Evolutionary conservation across 2,329 filamentous ascomycete species (phyloP), one percentile per base, ranked within the genome.

Genomic region (Calonectria leucothoes): DNA sequence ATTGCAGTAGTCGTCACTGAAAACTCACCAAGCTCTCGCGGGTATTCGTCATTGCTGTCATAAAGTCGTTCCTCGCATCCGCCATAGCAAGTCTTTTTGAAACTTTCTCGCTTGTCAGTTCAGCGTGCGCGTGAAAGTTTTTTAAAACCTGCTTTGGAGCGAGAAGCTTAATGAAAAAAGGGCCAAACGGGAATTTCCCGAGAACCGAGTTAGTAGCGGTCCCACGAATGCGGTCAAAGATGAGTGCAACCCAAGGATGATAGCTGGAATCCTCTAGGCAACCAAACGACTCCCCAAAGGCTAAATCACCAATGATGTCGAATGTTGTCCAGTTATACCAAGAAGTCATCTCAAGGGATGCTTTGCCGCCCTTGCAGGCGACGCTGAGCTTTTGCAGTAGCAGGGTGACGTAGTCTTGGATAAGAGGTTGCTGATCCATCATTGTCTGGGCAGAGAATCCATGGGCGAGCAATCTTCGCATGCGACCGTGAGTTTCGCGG

Each of bases 341-440:
- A 11, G 75, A 66, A 0, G 75, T 73, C 35, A 84, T 66, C 29
- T 83, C 75, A 37, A 81, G 17, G 1, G 74, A 37, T 6, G 20
- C 25, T 8, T 49, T 15, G 23, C 69, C 64, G 0, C 4, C 31
- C 11, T 65, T n/a, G 48, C 59, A 52, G 10, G 83, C 78, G 29
- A 86, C 83, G 31, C 77, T 79, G 35, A 88, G 75, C 33, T 81
- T 82, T 8, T 78, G 57, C 33, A 88, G 81, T 42, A 88, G 82
- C 12, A 86, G 74, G 59, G 84, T 80, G 25, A 86, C 83, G 74
- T 88, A 86, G 0, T 75, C 73, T 69, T 82, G 79, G 72, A 88
- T 76, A 1, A 79, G 61, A 0, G 76, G 71, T 64, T 82, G 74
- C 71, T 83, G 81, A 2, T 75, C 74, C 12, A 75, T 49, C 74